Evolutionary conservation across 2,329 filamentous ascomycete genomes (phyloP).

Genomic region (Xylariaceae sp.): DNA sequence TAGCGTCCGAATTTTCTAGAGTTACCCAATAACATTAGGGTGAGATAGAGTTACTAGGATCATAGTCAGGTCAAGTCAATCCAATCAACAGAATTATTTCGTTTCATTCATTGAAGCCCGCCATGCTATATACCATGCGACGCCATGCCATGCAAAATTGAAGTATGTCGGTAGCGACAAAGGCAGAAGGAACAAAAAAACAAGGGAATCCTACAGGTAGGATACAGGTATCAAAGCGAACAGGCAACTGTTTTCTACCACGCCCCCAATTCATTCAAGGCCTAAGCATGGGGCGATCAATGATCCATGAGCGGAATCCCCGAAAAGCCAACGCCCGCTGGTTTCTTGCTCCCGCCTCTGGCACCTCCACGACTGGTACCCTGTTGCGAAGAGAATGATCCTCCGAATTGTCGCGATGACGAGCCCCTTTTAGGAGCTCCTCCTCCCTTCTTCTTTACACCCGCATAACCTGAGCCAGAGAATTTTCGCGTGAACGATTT

Average conservation of each 20-base stretch:
- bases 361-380: constrained; percentile 1
- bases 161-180: no score
- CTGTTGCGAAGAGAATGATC: constrained; percentile 5
- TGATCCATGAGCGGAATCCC: constrained; percentile 32
- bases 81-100: background rate
- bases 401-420: constrained; percentile 11
- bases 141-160: constrained; percentile 10
- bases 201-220: no score
- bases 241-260: background rate
- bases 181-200: no score
- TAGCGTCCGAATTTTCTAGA: background rate
- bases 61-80: background rate
- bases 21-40: background rate
- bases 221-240: background rate
- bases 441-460: constrained; percentile 22
- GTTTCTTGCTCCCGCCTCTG: constrained; percentile 10
- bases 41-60: background rate
- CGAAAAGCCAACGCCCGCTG: constrained; percentile 21
- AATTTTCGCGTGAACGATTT: constrained; percentile 18
- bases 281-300: constrained; percentile 11
- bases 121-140: constrained; percentile 6
- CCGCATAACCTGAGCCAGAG: constrained; percentile 14
- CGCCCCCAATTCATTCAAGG: background rate
- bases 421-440: constrained; percentile 11
- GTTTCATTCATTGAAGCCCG: background rate